Base-by-base conservation (phyloP, 78 protist species). In the Creolimax fragrantissima region DNA sequence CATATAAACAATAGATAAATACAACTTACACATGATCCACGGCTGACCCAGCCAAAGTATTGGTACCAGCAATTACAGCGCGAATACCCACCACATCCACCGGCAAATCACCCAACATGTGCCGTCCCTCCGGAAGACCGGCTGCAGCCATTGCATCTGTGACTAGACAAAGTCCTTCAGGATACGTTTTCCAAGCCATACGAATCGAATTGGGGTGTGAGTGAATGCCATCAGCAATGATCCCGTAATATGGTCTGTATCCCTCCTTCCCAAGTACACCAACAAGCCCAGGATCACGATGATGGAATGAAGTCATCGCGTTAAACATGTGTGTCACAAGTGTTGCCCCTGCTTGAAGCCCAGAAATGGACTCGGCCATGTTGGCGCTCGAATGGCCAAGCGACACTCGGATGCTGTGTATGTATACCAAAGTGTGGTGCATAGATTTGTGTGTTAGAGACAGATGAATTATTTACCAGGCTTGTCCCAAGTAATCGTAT, bases 111-210 rank as follows among this genome's bases (percentile, higher is more conserved):
- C 86, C 86, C 86, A 83, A 83, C 86, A 35, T 83, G 86, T 83
- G 86, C 6, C 86, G 7, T 11, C 86, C 86, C 35, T 83, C 86
- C 6, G 86, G 86, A 6, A 83, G 7, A 24, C 86, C 86, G 44
- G 35, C 35, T 6, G 86, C 86, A 24, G 86, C 86, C 86, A 83
- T 83, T 36, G 86, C 86, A 83, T 83, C 86, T 39, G 86, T 83
- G 41, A 83, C 86, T 32, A 83, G 86, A 6, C 7, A 35, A 36
- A 83, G 86, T 39, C 86, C 86, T 2, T 83, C 86, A 39, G 35
- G 42, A 11, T 24, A 11, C 35, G 35, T 24, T 41, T 83, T 5
- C 6, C 37, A 83, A 5, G 86, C 86, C 6, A 83, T 83, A 11
- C 86, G 86, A 17, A 83, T 83, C 17, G 86, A 83, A 6, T 6